These are phyloP conservation scores for Phycomyces nitens DNA, from an alignment of 192 early-diverging fungal species.

Conservation along the genomic window DNA sequence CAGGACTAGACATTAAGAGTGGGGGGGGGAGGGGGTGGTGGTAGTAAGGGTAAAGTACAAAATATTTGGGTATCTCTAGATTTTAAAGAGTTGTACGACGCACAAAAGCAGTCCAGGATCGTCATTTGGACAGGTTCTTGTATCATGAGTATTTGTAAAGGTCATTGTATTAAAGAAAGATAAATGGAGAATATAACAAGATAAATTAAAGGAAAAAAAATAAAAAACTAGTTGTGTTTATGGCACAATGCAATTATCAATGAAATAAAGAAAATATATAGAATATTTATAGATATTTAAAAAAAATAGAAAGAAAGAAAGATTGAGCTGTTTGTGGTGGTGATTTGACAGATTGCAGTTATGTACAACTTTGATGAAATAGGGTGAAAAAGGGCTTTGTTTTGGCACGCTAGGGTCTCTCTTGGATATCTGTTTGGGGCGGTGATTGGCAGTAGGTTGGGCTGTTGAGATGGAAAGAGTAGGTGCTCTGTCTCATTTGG, in stretches of 20 bases:
- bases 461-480: background rate
- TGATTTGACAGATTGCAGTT: background rate
- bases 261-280: background rate
- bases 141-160: too few species aligned
- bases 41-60: too few species aligned
- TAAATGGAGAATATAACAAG: too few species aligned
- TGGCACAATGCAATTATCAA: background rate
- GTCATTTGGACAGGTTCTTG: too few species aligned
- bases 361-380: conserved; percentile 1
- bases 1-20: too few species aligned
- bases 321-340: background rate
- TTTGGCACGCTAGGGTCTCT: background rate
- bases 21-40: too few species aligned
- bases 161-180: too few species aligned
- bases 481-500: background rate
- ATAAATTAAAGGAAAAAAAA: too few species aligned
- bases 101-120: too few species aligned
- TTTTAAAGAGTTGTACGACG: too few species aligned
- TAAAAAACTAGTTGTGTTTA: background rate
- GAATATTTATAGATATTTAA: background rate
- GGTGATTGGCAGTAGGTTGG: too few species aligned
- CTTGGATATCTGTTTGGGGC: background rate
- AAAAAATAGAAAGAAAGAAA: background rate
- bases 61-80: too few species aligned
- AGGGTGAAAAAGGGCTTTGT: background rate